Percentiles rank a stretch among this genome's conserved stretches.
Conservation (phyloP, 2,329 filamentous ascomycete species). For the Penicillium palitans region DNA sequence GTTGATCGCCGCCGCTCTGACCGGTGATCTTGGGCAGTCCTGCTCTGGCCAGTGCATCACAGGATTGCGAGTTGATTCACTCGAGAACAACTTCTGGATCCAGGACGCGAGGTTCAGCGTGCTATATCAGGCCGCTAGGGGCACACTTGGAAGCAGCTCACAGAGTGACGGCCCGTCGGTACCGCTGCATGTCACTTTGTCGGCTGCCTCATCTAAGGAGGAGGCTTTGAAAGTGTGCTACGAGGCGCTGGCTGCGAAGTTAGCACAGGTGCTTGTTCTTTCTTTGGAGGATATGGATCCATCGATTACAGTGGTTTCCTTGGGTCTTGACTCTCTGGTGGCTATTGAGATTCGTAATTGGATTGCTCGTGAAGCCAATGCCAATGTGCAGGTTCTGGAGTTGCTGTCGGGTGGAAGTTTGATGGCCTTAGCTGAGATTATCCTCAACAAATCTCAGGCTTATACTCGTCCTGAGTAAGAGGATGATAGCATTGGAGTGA, state of each 20-base stretch:
- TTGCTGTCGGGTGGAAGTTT: slow-evolving; percentile 29
- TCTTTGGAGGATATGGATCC: slow-evolving; percentile 52
- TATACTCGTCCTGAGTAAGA: slow-evolving; percentile 4
- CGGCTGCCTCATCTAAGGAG: slow-evolving; percentile 43
- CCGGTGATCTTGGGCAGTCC: slow-evolving; percentile 43
- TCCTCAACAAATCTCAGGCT: slow-evolving; percentile 26
- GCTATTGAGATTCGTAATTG: slow-evolving; percentile 28
- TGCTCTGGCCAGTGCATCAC: slow-evolving; percentile 57
- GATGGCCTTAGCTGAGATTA: slow-evolving; percentile 26
- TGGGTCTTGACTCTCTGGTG: slow-evolving; percentile 27
- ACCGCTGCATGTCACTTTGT: slow-evolving; percentile 49
- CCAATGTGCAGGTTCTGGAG: slow-evolving; percentile 34
- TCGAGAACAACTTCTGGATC: slow-evolving; percentile 53
- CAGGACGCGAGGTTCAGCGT: slow-evolving; percentile 57
- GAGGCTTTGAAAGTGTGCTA: slow-evolving; percentile 51
- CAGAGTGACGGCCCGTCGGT: slow-evolving; percentile 28
- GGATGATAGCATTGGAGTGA: not conserved
- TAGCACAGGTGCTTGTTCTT: slow-evolving; percentile 53
- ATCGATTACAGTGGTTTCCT: slow-evolving; percentile 22
- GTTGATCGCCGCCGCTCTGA: slow-evolving; percentile 54
- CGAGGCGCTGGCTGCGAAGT: slow-evolving; percentile 50
- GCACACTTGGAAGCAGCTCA: slow-evolving; percentile 6
- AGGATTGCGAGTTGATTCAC: slow-evolving; percentile 49
- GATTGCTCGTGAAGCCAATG: slow-evolving; percentile 31
- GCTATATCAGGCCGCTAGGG: slow-evolving; percentile 47